phyloP scores from a whole-genome alignment of 768 basidiomycete species.

The Tylopilus balloui region DNA sequence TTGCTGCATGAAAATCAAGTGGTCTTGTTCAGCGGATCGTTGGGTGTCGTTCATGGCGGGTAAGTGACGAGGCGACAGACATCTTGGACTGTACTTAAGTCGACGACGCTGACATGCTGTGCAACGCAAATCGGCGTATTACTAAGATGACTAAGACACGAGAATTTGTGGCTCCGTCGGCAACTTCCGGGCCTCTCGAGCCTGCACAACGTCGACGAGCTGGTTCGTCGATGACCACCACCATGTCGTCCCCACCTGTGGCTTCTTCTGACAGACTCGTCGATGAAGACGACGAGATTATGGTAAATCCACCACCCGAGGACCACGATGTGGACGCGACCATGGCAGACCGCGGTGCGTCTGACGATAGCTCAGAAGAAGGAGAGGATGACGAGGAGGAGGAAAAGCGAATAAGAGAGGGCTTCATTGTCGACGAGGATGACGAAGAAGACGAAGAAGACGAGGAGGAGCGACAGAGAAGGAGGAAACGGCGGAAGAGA shows the following conservation, averaged over 20 bases:
- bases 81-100: no score
- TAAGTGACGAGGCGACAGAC: neutral
- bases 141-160: neutral
- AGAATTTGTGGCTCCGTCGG: conserved; percentile 27
- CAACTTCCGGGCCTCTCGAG: conserved; percentile 15
- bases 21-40: conserved; percentile 18
- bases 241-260: conserved; percentile 54
- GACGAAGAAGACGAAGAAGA: conserved; percentile 81
- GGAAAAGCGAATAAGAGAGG: conserved; percentile 70
- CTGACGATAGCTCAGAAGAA: conserved; percentile 86
- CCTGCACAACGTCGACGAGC: conserved; percentile 9
- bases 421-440: conserved; percentile 91
- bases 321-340: conserved; percentile 57
- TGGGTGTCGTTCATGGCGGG: conserved; percentile 2
- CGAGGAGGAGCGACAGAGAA: conserved; percentile 50
- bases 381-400: conserved; percentile 91
- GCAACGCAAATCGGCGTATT: no score
- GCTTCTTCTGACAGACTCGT: conserved; percentile 32
- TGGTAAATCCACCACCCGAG: conserved; percentile 47
- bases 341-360: conserved; percentile 42
- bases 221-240: conserved; percentile 28
- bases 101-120: no score
- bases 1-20: conserved; percentile 47
- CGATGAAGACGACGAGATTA: conserved; percentile 56
- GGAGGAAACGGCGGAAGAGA: conserved; percentile 63